Percentiles rank a stretch among this genome's conserved stretches.
These are phyloP conservation scores for Fusarium sp. DNA, from an alignment of 2,329 filamentous ascomycete species.

Conservation along the genomic window DNA sequence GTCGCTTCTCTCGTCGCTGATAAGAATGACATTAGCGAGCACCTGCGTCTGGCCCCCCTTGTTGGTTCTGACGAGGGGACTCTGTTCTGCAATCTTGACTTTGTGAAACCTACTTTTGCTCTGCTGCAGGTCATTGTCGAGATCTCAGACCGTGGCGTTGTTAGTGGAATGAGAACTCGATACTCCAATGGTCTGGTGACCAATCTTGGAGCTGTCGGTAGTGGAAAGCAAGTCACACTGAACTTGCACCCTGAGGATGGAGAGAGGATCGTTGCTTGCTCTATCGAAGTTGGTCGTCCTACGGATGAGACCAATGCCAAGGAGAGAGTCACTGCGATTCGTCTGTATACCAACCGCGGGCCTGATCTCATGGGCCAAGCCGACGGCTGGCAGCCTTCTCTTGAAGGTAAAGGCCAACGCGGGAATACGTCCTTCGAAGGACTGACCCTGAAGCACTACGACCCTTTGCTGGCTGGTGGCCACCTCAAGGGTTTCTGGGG, in stretches of 20 bases:
- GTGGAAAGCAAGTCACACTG: not conserved
- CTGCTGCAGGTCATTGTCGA: not conserved
- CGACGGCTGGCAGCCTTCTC: not conserved
- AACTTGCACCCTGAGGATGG: not conserved
- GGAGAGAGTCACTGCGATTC: not conserved
- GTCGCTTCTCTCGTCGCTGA: not conserved
- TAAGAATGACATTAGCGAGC: not conserved
- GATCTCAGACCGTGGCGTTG: not conserved
- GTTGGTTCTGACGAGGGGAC: not conserved
- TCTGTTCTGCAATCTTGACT: slow-evolving; percentile 5
- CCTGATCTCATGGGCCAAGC: not conserved
- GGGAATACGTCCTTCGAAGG: not conserved
- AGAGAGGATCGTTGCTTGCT: not conserved
- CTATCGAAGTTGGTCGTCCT: not conserved
- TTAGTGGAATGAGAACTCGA: not conserved
- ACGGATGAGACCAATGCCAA: not conserved
- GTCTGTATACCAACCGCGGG: not conserved
- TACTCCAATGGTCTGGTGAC: slow-evolving; percentile 1
- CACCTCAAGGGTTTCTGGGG: slow-evolving; percentile 14
- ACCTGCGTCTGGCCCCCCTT: not conserved
- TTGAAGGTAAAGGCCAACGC: not conserved
- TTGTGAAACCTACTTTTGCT: not conserved
- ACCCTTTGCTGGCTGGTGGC: not conserved
- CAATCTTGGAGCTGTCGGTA: not conserved
- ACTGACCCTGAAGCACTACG: not conserved